Percentiles rank a stretch among this genome's conserved stretches.
These are phyloP conservation scores for Aquanectria penicillioides DNA, from an alignment of 2,329 filamentous ascomycete species.

Conservation along the genomic window DNA sequence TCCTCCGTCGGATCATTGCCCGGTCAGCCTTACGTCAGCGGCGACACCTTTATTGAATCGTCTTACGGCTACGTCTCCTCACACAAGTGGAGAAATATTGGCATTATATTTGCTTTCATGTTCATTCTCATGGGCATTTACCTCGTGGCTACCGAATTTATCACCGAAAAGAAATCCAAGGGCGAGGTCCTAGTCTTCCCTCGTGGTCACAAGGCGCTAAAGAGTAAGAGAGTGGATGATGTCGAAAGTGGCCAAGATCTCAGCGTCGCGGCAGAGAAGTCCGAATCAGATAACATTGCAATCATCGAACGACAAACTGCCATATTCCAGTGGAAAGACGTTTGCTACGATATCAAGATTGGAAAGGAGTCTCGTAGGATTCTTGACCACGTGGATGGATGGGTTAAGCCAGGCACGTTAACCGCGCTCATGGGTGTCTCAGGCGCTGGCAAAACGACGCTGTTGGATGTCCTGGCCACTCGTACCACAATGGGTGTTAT, in stretches of 20 bases:
- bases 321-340: constrained; percentile 74
- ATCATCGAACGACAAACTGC: background rate
- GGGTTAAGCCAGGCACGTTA: constrained; percentile 77
- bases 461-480: constrained; percentile 71
- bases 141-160: constrained; percentile 58
- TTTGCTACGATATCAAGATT: constrained; percentile 78
- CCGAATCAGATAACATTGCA: no score
- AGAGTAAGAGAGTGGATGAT: no score
- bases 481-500: constrained; percentile 76
- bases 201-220: no score
- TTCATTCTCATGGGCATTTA: constrained; percentile 57
- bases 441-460: constrained; percentile 68
- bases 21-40: no score
- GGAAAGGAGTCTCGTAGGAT: constrained; percentile 70
- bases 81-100: no score
- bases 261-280: background rate
- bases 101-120: constrained; percentile 62
- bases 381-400: constrained; percentile 75
- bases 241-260: constrained; percentile 23
- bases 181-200: constrained; percentile 68
- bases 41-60: no score
- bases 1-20: background rate
- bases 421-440: constrained; percentile 70
- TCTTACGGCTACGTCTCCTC: no score
- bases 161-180: constrained; percentile 65